Percentiles rank a stretch among this genome's conserved stretches.
Evolutionary conservation across 2,329 filamentous ascomycete species (phyloP).

Genomic region (Hypoxylon sp.): DNA sequence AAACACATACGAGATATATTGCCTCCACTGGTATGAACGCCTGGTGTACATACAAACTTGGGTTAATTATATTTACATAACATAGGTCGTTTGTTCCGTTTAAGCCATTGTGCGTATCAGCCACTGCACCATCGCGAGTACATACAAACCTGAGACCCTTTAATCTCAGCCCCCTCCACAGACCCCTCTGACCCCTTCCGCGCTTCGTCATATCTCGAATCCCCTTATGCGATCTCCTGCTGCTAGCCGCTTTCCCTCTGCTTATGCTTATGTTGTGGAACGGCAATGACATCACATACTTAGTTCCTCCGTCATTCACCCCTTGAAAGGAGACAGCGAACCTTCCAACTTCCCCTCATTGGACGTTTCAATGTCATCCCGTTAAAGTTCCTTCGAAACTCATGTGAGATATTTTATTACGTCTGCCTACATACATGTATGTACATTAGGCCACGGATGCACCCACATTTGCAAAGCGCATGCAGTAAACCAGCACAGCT

Average conservation of each 20-base stretch:
- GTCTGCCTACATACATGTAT: constrained; percentile 29
- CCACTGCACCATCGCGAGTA: constrained; percentile 29
- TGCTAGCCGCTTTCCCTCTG: constrained; percentile 28
- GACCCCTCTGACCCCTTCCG: constrained; percentile 7
- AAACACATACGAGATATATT: constrained; percentile 12
- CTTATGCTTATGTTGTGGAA: constrained; percentile 37
- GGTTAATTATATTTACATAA: constrained; percentile 17
- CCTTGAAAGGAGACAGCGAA: constrained; percentile 8
- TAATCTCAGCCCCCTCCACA: constrained; percentile 34
- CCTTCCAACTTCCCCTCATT: constrained; percentile 16
- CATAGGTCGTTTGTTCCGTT: constrained; percentile 17
- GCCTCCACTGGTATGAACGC: constrained; percentile 2
- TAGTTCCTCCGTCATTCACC: constrained; percentile 5
- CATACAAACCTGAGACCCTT: constrained; percentile 37
- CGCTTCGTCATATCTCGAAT: constrained; percentile 42
- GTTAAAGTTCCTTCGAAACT: constrained; percentile 8
- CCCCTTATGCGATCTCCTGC: constrained; percentile 35
- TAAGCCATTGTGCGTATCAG: constrained; percentile 30
- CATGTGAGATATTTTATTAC: constrained; percentile 26
- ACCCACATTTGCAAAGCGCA: constrained; percentile 4
- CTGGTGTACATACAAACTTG: background rate
- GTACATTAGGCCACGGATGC: no score
- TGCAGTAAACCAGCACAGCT: constrained; percentile 19
- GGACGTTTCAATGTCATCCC: constrained; percentile 26
- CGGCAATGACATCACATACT: constrained; percentile 36